Base-by-base conservation (phyloP, 352 stramenopile species). In the Phytophthora hibernalis region DNA sequence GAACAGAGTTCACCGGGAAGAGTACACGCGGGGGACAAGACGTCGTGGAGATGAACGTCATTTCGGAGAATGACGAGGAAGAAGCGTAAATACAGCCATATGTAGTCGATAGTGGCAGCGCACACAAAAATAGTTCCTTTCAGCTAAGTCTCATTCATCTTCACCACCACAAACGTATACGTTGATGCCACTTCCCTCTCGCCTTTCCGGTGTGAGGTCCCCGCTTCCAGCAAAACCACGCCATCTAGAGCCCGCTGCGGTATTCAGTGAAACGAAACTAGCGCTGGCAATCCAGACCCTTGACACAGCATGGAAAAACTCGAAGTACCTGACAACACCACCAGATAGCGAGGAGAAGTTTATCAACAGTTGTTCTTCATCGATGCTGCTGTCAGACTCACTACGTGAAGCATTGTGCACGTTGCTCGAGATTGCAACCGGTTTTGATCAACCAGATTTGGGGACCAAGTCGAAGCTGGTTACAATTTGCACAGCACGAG, bases 21-120 rank as follows among this genome's bases (percentile, higher is more conserved):
- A 79, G 33, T 64, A 71, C 48, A 35, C 75, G 22, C 30, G 72
- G 26, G 28, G 55, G n/a, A 26, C 67, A 69, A 49, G 85, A 91
- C 4, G 64, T 90, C 20, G 75, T 89, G 9, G 83, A 92, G 62
- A 91, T 92, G 85, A 93, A 93, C 52, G 82, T 91, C 65, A 92
- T 93, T 65, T 90, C 75, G 2, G 82, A 91, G 54, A 90, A 91
- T 37, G 84, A 91, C 47, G 84, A 93, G 44, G 84, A 91, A 67
- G 84, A 93, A 64, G 51, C 42, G 42, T 75, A 72, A 68, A 35
- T 50, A 13, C 30, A 56, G 21, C 16, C 24, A 31, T 16, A 21
- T 59, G 21, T 52, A 48, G 18, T 61, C 9, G 16, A 38, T 21
- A 54, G 45, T 60, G 37, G 26, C 40, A 61, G 13, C 8, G 28